These are phyloP conservation scores for Tetracladium marchalianum DNA, from an alignment of 495 filamentous ascomycete genomes.

Conservation along the genomic window DNA sequence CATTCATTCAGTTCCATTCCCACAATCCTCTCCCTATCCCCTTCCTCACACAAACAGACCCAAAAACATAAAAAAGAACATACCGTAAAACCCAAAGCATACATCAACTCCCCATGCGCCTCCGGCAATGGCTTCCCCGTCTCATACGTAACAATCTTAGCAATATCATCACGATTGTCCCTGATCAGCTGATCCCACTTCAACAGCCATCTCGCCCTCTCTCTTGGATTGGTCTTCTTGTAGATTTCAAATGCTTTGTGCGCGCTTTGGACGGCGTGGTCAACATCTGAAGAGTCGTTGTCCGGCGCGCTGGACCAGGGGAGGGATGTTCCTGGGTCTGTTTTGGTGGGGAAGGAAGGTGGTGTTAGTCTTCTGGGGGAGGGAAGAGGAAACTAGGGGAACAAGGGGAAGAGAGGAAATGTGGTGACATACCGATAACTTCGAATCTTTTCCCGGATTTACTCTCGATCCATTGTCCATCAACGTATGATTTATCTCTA, in stretches of 20 bases:
- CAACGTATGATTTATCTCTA: constrained; percentile 48
- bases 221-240: constrained; percentile 47
- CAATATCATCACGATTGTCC: constrained; percentile 42
- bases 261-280: constrained; percentile 46
- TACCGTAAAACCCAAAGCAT: constrained; percentile 44
- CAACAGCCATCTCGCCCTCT: constrained; percentile 51
- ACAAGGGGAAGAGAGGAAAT: neutral
- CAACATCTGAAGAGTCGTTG: constrained; percentile 50
- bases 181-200: constrained; percentile 48
- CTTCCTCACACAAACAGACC: neutral
- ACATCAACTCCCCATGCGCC: constrained; percentile 48
- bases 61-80: too few relatives aligned
- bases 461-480: constrained; percentile 52
- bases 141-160: constrained; percentile 50
- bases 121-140: constrained; percentile 55
- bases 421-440: constrained; percentile 44
- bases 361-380: too few relatives aligned
- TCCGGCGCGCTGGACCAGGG: constrained; percentile 55
- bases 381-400: too few relatives aligned
- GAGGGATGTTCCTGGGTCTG: constrained; percentile 55
- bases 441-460: constrained; percentile 57
- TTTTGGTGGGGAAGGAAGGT: constrained; percentile 5
- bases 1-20: constrained; percentile 20
- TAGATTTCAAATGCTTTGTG: constrained; percentile 52
- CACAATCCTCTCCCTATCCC: too few relatives aligned